phyloP scores from a whole-genome alignment of 306 rosid species.

The Medicago truncatula region DNA sequence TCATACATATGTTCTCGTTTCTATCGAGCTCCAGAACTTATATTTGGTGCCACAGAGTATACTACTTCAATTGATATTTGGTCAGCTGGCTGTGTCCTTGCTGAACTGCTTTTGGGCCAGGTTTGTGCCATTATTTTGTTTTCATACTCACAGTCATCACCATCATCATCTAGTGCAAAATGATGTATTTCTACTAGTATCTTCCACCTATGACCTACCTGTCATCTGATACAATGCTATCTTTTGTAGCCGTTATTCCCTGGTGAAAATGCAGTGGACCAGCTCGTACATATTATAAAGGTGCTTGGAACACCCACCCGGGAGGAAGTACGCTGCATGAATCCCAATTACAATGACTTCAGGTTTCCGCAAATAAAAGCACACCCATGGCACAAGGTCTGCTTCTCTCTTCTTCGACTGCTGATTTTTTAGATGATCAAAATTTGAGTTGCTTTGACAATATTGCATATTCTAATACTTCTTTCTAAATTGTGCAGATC shows the following conservation, averaged over 20 bases:
- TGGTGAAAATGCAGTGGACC: slow-evolving; percentile 95
- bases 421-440: slow-evolving; percentile 7
- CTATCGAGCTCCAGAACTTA: slow-evolving; percentile 97
- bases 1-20: slow-evolving; percentile 94
- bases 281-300: slow-evolving; percentile 97
- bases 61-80: slow-evolving; percentile 95
- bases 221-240: slow-evolving; percentile 27
- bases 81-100: slow-evolving; percentile 99
- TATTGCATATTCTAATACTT: slow-evolving; percentile 33
- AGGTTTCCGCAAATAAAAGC: slow-evolving; percentile 93
- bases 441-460: slow-evolving; percentile 12
- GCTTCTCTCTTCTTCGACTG: slow-evolving; percentile 27
- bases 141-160: background rate
- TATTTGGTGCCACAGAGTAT: slow-evolving; percentile 97
- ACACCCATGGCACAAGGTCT: slow-evolving; percentile 98
- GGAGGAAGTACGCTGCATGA: slow-evolving; percentile 98
- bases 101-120: slow-evolving; percentile 98
- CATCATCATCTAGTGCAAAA: slow-evolving; percentile 16
- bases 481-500: slow-evolving; percentile 53
- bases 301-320: slow-evolving; percentile 99
- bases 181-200: slow-evolving; percentile 20
- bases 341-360: slow-evolving; percentile 91
- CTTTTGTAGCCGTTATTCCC: slow-evolving; percentile 90
- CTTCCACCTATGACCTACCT: background rate
- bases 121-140: slow-evolving; percentile 50